Evolutionary conservation across 2,329 filamentous ascomycete genomes (phyloP), one percentile per base, ranked within the genome.

Genomic region (Penicillium sp.): DNA sequence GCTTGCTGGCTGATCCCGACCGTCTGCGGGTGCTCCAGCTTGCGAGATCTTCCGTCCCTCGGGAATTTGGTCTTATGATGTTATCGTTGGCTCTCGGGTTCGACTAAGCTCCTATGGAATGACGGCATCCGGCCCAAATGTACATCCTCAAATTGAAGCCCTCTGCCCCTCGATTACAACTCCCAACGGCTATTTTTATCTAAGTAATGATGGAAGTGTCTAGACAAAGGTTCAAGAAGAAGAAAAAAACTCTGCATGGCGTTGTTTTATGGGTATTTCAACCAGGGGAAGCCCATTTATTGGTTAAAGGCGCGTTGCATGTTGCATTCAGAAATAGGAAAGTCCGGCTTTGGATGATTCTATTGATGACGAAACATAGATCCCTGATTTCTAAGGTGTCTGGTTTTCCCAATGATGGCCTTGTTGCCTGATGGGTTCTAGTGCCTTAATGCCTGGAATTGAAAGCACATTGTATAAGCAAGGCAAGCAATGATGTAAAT

Each of bases 11-110:
- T 65, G 66, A 67, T 66, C 67, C 50, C 63, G 61, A 66, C 63
- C 67, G 58, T 63, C 61, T 65, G 60, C 61, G 57, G 62, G 55
- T 52, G 54, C 55, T 47, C 55, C 61, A 52, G 57, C 56, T 64
- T 70, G 69, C 73, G 73, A 75, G 67, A 73, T 75, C 72, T 74
- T 61, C 73, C 72, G 73, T 66, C 53, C 67, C 67, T 74, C 73
- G 73, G 72, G 63, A 68, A 60, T 62, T 21, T 45, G 45, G 43
- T 51, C 19, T 48, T 41, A 58, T 57, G 58, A 63, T 62, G 55
- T 53, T 54, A 63, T 63, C 48, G 41, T 51, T 33, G 16, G 48
- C 16, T 26, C 48, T 52, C 44, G 51, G 52, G n/a, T n/a, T 26
- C n/a, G 24, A 10, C 27, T 53, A 22, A 41, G 22, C 51, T 48